Conservation (phyloP, 208 protist species). For the Crithidia acanthocephali region DNA sequence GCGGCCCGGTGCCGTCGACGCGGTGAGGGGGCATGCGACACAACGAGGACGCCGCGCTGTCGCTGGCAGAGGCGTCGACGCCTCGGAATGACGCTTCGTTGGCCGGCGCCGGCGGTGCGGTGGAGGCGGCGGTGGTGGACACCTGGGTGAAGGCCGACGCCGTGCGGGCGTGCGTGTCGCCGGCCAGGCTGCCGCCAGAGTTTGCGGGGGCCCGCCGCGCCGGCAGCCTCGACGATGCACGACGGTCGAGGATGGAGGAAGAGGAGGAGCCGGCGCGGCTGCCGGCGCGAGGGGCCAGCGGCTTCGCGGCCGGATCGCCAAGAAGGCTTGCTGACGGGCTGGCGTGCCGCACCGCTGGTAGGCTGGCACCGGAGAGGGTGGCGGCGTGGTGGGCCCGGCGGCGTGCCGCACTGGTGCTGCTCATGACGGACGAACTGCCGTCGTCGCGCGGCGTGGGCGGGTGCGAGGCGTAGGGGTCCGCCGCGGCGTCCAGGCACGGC, state of each 20-base stretch:
- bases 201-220: neutral
- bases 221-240: neutral
- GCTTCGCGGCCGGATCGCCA: neutral
- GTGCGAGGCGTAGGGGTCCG: conserved; percentile 4
- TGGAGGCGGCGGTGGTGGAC: neutral
- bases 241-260: conserved; percentile 3
- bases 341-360: neutral
- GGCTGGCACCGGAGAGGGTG: neutral
- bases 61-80: neutral
- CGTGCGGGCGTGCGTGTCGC: conserved; percentile 1
- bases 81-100: neutral
- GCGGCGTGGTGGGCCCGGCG: neutral
- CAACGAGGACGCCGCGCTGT: conserved; percentile 1
- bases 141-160: conserved; percentile 4
- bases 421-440: neutral
- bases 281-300: conserved; percentile 22
- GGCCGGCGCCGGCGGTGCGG: neutral
- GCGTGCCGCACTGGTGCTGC: neutral
- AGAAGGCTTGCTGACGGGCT: conserved; percentile 2
- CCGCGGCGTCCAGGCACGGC: neutral
- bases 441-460: conserved; percentile 13
- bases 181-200: neutral
- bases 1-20: neutral
- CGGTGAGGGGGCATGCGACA: conserved; percentile 3
- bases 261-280: conserved; percentile 13